Base-by-base conservation (phyloP, 805 yeast species). In the Myxozyma neotropica region DNA sequence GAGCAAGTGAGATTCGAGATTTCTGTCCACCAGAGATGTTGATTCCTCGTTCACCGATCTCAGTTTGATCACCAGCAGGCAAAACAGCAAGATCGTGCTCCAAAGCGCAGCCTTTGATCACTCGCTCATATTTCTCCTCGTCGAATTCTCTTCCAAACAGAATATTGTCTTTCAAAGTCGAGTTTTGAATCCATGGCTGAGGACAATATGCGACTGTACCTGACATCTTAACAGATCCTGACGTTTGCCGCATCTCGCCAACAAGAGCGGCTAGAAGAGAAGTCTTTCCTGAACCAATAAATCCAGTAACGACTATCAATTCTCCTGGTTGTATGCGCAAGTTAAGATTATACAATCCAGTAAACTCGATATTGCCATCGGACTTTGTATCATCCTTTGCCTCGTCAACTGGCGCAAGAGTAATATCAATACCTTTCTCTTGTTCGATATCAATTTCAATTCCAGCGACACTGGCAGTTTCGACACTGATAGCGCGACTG, bases 21-120 rank as follows among this genome's bases (percentile, higher is more conserved):
- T 89, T 90, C 71, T 89, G 96, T 51, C 96, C 96, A 53, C 96
- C 96, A 8, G 94, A 87, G 46, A 89, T 75, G 0, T 94, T 90
- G 58, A 90, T 86, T 68, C 96, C 96, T 64, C 92, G 80, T 71
- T 89, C 96, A 59, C 96, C 96, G 66, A 89, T 87, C 73, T 90
- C 96, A 0, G 93, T 87, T 61, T 71, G 70, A 69, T 89, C 96
- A 29, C 94, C 91, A 39, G 85, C 89, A 4, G 87, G 85, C 36
- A 90, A 75, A 36, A 80, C 78, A 13, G 81, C 80, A 63, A 89
- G 76, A 73, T 89, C 96, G 35, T 80, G 78, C 45, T 78, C 79
- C 57, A 89, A 75, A 0, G 88, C 83, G 72, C 96, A 89, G 0
- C 83, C 85, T 44, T 78, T 72, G 7, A 90, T 72, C 2, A 88